These are phyloP conservation scores for Solanum hybrid DNA, from an alignment of 305 asterid species.

Conservation along the genomic window DNA sequence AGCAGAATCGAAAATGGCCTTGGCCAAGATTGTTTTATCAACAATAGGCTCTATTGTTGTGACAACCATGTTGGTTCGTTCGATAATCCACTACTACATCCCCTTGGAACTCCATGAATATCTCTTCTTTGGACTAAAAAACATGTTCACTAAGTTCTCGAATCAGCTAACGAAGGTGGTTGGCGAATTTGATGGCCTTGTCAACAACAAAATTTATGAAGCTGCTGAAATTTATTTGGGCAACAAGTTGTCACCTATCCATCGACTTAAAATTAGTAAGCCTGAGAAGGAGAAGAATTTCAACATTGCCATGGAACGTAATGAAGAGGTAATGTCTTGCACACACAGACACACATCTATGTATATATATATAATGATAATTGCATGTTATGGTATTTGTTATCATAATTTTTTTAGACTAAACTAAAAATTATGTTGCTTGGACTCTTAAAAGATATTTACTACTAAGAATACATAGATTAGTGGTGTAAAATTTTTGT, in stretches of 20 bases:
- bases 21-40: no score
- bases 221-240: slow-evolving; percentile 4
- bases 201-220: slow-evolving; percentile 2
- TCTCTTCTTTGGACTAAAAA: neutral
- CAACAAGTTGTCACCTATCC: neutral
- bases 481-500: no score
- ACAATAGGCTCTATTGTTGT: neutral
- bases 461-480: no score
- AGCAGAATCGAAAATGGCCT: neutral
- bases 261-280: neutral
- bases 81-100: neutral
- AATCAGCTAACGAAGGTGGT: neutral
- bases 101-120: neutral
- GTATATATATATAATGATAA: no score
- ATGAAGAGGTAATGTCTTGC: no score
- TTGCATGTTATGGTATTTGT: no score
- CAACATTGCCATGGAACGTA: no score
- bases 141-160: neutral
- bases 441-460: no score
- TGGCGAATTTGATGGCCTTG: neutral
- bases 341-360: no score
- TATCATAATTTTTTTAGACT: no score
- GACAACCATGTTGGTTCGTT: neutral
- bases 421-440: no score
- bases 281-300: neutral